Conservation (phyloP, 108 stramenopile genomes). For the Discostella pseudostelligera region DNA sequence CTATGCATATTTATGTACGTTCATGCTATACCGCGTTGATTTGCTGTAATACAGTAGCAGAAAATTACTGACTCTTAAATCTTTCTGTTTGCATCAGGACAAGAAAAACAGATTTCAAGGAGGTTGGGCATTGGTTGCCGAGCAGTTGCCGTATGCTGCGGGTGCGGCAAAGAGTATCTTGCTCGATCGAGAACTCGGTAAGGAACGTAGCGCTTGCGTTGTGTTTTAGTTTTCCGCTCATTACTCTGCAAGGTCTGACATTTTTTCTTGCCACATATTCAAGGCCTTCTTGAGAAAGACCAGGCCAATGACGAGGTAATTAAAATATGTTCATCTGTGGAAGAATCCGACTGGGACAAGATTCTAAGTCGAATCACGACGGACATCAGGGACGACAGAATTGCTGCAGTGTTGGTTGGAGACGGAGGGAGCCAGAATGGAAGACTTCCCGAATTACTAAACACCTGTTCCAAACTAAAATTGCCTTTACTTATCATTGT, state of each 20-base stretch:
- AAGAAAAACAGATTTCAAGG: constrained; percentile 56
- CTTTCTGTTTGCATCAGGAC: constrained; percentile 26
- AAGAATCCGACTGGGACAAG: constrained; percentile 19
- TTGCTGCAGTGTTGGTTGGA: constrained; percentile 63
- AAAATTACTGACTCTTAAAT: neutral
- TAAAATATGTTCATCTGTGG: constrained; percentile 19
- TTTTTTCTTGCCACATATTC: constrained; percentile 31
- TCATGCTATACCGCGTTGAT: too few species aligned
- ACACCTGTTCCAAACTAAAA: constrained; percentile 58
- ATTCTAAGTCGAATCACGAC: constrained; percentile 6
- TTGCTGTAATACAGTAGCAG: neutral
- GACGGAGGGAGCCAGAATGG: constrained; percentile 69
- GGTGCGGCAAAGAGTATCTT: constrained; percentile 71
- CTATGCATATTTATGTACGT: constrained; percentile 58
- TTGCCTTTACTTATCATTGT: constrained; percentile 59
- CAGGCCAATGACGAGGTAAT: constrained; percentile 52
- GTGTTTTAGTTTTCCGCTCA: neutral
- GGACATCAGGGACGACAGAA: constrained; percentile 29
- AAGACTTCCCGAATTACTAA: constrained; percentile 59
- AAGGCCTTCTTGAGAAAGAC: constrained; percentile 59
- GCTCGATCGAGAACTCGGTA: constrained; percentile 52
- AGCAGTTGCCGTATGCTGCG: constrained; percentile 66
- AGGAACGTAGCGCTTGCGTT: neutral
- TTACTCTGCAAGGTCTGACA: neutral
- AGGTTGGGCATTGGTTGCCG: constrained; percentile 69